Base-by-base conservation (phyloP, 345 rosid species). In the Euphorbia tirucalli region DNA sequence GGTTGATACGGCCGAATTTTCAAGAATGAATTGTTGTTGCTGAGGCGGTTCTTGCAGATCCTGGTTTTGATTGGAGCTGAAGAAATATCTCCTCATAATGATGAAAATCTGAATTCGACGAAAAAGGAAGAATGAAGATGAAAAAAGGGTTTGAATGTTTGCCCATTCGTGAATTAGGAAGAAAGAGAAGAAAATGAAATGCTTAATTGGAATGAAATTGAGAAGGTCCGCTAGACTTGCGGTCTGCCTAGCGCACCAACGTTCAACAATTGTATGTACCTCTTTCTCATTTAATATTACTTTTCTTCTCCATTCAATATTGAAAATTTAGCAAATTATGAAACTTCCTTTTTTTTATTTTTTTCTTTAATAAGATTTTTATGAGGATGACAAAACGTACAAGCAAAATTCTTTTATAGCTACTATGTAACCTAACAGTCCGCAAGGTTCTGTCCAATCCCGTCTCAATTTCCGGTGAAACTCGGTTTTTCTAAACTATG, bases 141-240 rank as follows among this genome's bases (percentile, higher is more conserved):
- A 66, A 54, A 3, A 30, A 67, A 14, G 49, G 32, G 7, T 28
- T 1, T 19, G 41, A 35, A 13, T 52, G 30, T 9, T 46, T 46
- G 50, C 13, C 28, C 35, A 48, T 61, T 56, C 49, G 49, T 8
- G n/a, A 21, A 13, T 31, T 21, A 30, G 35, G 15, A 49, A 46
- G 22, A 32, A 19, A 49, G 44, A n/a, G n/a, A n/a, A n/a, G n/a
- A n/a, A n/a, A 48, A 24, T 16, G 44, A 27, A 55, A 48, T 50
- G 28, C n/a, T n/a, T n/a, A n/a, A 30, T 11, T 59, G 44, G 66
- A n/a, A 1, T 19, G 25, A 58, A 48, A 6, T 8, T 31, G 69
- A 39, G 49, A 59, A 25, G 62, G n/a, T 15, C 55, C 50, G 73
- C 84, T 71, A 59, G n/a, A 65, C 50, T 69, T 68, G 75, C 84